Evolutionary conservation across 768 basidiomycete genomes (phyloP).

Genomic region (Leccinum variicolor): DNA sequence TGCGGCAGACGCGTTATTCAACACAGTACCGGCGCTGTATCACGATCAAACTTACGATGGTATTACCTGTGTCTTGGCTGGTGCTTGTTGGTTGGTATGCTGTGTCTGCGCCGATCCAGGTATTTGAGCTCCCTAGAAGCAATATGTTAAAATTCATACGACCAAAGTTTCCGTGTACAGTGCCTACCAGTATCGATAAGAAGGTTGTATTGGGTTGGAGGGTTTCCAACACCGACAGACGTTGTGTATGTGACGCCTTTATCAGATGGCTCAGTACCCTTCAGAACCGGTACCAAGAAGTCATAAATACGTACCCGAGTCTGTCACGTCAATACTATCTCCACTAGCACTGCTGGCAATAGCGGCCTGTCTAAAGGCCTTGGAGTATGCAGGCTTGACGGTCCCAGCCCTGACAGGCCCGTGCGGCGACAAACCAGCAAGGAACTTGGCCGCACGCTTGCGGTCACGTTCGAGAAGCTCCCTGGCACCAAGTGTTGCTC

Average conservation of each 20-base stretch:
- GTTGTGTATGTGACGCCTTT: constrained; percentile 51
- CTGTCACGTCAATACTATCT: constrained; percentile 51
- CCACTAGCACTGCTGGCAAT: not conserved
- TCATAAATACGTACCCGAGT: constrained; percentile 37
- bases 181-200: constrained; percentile 55
- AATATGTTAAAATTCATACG: not conserved
- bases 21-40: not conserved
- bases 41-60: constrained; percentile 28
- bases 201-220: constrained; percentile 47
- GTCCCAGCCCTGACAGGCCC: constrained; percentile 38
- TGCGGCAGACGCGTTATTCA: constrained; percentile 11
- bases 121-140: constrained; percentile 42
- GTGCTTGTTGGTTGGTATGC: constrained; percentile 45
- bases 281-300: not conserved
- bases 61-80: constrained; percentile 38
- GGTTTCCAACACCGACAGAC: constrained; percentile 49
- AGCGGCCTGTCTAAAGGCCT: constrained; percentile 13
- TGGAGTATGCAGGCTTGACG: not conserved
- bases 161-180: not conserved
- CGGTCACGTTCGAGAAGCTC: constrained; percentile 52
- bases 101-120: constrained; percentile 54
- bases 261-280: not conserved
- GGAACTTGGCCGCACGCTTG: constrained; percentile 52
- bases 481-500: constrained; percentile 36
- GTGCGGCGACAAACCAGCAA: constrained; percentile 52